Percentiles rank a stretch among this genome's conserved stretches.
Conservation (phyloP, 495 filamentous ascomycete species). For the Podospora fimiseda region DNA sequence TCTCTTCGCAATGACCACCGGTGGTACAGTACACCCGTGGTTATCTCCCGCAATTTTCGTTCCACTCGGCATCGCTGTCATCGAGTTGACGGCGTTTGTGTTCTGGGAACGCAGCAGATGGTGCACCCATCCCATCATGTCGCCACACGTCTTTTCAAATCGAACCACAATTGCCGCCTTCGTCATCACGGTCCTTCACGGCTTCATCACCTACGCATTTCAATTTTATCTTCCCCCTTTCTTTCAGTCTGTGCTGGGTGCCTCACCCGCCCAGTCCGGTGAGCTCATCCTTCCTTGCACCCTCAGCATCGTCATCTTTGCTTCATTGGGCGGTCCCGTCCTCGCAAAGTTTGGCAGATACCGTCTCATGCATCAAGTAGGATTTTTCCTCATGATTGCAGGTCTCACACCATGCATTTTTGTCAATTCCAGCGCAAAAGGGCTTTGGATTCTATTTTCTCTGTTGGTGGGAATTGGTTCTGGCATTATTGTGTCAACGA, state of each 20-base stretch:
- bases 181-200: slow-evolving; percentile 23
- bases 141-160: slow-evolving; percentile 31
- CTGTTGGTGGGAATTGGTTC: slow-evolving; percentile 27
- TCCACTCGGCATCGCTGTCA: slow-evolving; percentile 14
- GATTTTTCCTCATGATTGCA: slow-evolving; percentile 34
- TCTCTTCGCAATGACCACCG: slow-evolving; percentile 28
- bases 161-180: slow-evolving; percentile 28
- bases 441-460: slow-evolving; percentile 28
- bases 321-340: slow-evolving; percentile 33
- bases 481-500: slow-evolving; percentile 31
- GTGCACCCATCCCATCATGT: slow-evolving; percentile 28
- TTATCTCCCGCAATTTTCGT: slow-evolving; percentile 15
- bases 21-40: slow-evolving; percentile 25
- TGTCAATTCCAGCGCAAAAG: slow-evolving; percentile 22
- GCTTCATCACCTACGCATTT: slow-evolving; percentile 31
- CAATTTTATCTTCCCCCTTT: slow-evolving; percentile 46
- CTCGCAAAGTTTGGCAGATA: slow-evolving; percentile 40
- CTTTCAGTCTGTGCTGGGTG: slow-evolving; percentile 38
- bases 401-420: slow-evolving; percentile 38
- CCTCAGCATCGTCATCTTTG: slow-evolving; percentile 29
- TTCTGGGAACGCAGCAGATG: slow-evolving; percentile 22
- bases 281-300: slow-evolving; percentile 42
- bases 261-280: slow-evolving; percentile 33
- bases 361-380: slow-evolving; percentile 35
- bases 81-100: slow-evolving; percentile 20